phyloP scores from a whole-genome alignment of 495 filamentous ascomycete genomes.

The Margaritispora aquatica region DNA sequence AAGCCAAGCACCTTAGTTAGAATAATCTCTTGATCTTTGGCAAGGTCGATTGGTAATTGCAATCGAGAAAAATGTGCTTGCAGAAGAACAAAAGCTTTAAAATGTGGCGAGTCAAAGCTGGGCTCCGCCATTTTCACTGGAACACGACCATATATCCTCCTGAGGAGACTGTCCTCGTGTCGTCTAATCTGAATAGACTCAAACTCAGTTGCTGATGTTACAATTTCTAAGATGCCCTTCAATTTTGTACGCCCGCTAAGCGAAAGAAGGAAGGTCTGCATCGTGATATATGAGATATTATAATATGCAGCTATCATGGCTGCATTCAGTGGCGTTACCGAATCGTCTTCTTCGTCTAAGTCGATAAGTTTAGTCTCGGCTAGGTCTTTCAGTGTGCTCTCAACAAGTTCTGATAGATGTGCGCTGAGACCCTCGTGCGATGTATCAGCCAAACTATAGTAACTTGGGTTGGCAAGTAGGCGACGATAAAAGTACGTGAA shows the following conservation, averaged over 20 bases:
- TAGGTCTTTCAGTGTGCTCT: conserved; percentile 86
- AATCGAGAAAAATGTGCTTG: conserved; percentile 97
- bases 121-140: conserved; percentile 90
- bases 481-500: conserved; percentile 99
- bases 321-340: conserved; percentile 81
- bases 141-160: conserved; percentile 87
- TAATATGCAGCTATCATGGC: conserved; percentile 99
- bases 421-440: conserved; percentile 91
- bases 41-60: conserved; percentile 93
- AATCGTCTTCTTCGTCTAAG: conserved; percentile 92
- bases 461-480: conserved; percentile 94
- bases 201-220: conserved; percentile 95
- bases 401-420: conserved; percentile 92
- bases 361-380: conserved; percentile 94
- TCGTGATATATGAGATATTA: conserved; percentile 98
- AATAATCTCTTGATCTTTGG: conserved; percentile 91
- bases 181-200: conserved; percentile 91
- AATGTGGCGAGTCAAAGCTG: conserved; percentile 88
- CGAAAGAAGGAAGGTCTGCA: conserved; percentile 99
- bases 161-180: conserved; percentile 84
- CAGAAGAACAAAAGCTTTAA: conserved; percentile 93
- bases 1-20: conserved; percentile 80
- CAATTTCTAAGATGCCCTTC: conserved; percentile 93
- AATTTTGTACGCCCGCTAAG: conserved; percentile 82
- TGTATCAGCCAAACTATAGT: conserved; percentile 84